A percentile compares a stretch with the other conserved stretches of the same genome.
phyloP scores from a whole-genome alignment of 2,329 filamentous ascomycete species.

The Penicillium sp. region DNA sequence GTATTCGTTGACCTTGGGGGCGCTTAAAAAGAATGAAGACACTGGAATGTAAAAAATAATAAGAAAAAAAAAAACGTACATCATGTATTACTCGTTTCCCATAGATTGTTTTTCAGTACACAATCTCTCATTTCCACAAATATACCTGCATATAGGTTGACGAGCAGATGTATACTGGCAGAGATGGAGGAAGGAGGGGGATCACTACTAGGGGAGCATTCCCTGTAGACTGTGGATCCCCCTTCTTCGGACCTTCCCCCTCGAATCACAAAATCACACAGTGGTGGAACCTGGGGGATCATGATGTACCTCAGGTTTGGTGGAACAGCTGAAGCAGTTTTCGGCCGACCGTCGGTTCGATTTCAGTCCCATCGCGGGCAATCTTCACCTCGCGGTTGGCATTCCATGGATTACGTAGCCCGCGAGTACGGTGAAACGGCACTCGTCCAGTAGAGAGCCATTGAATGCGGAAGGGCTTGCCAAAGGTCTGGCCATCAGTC shows the following conservation, averaged over 20 bases:
- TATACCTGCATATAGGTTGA: not conserved
- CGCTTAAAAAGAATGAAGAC: not conserved
- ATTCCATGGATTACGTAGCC: constrained; percentile 90
- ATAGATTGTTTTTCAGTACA: constrained; percentile 1
- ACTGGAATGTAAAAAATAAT: not conserved
- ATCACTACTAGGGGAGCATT: not conserved
- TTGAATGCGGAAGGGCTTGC: constrained; percentile 86
- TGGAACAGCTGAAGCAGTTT: constrained; percentile 79
- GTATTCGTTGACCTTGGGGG: too few relatives aligned
- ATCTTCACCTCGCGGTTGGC: constrained; percentile 95
- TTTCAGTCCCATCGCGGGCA: constrained; percentile 87
- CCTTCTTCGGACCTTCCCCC: not conserved
- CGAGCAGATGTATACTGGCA: not conserved
- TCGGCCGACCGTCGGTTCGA: constrained; percentile 78
- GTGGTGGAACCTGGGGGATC: too few relatives aligned
- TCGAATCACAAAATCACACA: not conserved
- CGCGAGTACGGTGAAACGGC: constrained; percentile 85
- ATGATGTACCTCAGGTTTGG: constrained; percentile 28
- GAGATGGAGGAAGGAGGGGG: not conserved
- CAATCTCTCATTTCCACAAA: not conserved
- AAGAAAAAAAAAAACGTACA: constrained; percentile 13
- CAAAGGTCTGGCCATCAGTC: constrained; percentile 67
- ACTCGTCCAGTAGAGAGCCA: constrained; percentile 83
- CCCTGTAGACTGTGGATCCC: not conserved
- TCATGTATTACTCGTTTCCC: constrained; percentile 28